phyloP scores from a whole-genome alignment of 495 filamentous ascomycete species.

The Talaromyces borbonicus region DNA sequence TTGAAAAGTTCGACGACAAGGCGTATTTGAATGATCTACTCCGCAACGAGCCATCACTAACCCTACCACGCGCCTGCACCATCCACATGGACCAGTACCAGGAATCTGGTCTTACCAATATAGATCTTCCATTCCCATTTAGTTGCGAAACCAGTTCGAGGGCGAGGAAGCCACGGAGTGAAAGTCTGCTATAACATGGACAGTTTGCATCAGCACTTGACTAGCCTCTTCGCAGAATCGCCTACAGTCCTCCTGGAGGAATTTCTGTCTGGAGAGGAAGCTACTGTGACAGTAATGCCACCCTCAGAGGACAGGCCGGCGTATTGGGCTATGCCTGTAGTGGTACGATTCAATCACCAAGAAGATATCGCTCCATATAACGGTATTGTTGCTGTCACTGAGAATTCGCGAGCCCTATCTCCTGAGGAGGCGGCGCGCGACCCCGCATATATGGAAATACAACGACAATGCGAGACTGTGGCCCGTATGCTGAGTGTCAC shows the following conservation, averaged over 20 bases:
- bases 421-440: conserved; percentile 13
- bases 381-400: conserved; percentile 23
- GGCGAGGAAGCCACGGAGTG: conserved; percentile 26
- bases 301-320: conserved; percentile 12
- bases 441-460: conserved; percentile 10
- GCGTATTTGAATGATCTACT: conserved; percentile 26
- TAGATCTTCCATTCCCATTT: conserved; percentile 24
- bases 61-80: conserved; percentile 14
- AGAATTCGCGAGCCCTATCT: conserved; percentile 19
- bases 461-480: conserved; percentile 21
- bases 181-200: conserved; percentile 17
- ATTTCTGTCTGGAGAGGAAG: conserved; percentile 29
- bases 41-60: conserved; percentile 9
- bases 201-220: conserved; percentile 17
- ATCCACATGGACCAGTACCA: too few relatives aligned
- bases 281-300: conserved; percentile 32
- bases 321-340: conserved; percentile 25
- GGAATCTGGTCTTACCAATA: too few relatives aligned
- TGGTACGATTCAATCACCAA: conserved; percentile 26
- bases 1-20: conserved; percentile 32
- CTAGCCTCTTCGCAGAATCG: conserved; percentile 17
- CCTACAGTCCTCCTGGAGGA: conserved; percentile 26
- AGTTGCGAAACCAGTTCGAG: conserved; percentile 24
- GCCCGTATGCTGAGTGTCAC: conserved; percentile 20
- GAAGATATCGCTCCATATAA: conserved; percentile 26